Percentiles rank a stretch among this genome's conserved stretches.
These are phyloP conservation scores for Globisporangium yorkense DNA, from an alignment of 352 stramenopile species.

Conservation along the genomic window DNA sequence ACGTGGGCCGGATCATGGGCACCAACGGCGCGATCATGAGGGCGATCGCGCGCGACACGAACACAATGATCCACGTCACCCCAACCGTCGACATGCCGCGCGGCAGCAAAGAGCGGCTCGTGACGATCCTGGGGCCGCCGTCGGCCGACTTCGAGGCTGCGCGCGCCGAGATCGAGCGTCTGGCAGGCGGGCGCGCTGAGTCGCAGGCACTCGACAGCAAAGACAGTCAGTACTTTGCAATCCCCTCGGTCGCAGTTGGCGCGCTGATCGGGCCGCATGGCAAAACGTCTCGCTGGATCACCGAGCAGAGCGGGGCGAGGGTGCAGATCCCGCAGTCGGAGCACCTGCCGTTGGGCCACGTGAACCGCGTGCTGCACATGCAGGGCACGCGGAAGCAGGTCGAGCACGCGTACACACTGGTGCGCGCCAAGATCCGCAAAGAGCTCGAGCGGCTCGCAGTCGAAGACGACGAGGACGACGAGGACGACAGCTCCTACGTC, in stretches of 20 bases:
- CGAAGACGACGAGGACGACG: background rate
- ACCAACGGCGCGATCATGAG: slow-evolving; percentile 33
- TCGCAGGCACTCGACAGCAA: slow-evolving; percentile 17
- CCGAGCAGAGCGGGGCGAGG: slow-evolving; percentile 40
- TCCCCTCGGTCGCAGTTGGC: slow-evolving; percentile 40
- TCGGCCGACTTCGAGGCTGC: slow-evolving; percentile 29
- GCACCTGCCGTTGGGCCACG: slow-evolving; percentile 45
- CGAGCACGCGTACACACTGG: slow-evolving; percentile 31
- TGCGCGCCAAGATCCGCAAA: slow-evolving; percentile 27
- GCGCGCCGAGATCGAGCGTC: slow-evolving; percentile 28
- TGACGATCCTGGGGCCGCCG: slow-evolving; percentile 33
- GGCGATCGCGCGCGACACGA: slow-evolving; percentile 35
- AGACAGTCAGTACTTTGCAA: slow-evolving; percentile 55
- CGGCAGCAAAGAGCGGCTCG: slow-evolving; percentile 39
- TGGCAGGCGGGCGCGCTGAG: slow-evolving; percentile 36
- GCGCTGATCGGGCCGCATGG: slow-evolving; percentile 51
- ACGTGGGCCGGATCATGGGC: slow-evolving; percentile 65
- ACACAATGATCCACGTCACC: slow-evolving; percentile 39
- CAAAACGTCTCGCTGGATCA: slow-evolving; percentile 27
- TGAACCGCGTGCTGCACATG: slow-evolving; percentile 63
- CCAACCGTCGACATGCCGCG: slow-evolving; percentile 25
- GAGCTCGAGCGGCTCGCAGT: slow-evolving; percentile 24
- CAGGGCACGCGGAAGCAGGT: slow-evolving; percentile 44
- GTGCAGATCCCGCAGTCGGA: slow-evolving; percentile 50
- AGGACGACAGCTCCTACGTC: slow-evolving; percentile 17